Evolutionary conservation across 192 early-diverging fungal genomes (phyloP), one percentile per base, ranked within the genome.

Genomic region (Rhizoclosmatium sp.): DNA sequence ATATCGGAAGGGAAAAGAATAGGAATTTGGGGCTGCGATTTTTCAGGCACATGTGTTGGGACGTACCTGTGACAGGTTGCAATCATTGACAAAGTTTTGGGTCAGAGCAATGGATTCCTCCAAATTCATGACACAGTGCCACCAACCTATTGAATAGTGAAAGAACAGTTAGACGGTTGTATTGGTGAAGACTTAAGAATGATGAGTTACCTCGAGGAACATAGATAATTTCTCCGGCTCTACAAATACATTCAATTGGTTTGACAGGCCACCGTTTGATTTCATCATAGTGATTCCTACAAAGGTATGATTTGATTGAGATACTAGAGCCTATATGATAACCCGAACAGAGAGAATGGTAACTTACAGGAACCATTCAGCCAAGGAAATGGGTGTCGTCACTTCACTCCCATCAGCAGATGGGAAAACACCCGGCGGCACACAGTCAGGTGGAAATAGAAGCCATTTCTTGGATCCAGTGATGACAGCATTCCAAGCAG

Each of bases 81-180:
- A 80, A 4, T 72, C 71, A 65, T 85, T 83, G 41, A 93, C 92
- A 84, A 92, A 93, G 80, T 93, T 93, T 76, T 93, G 93, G 9
- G 93, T 93, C 14, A 93, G 70, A 9, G 92, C 93, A 58, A 93
- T 92, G 54, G 85, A 84, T 51, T 88, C 87, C 21, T 90, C 90
- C 41, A 93, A 71, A 65, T 93, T 93, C 68, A 93, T 86, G 60
- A 93, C 93, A 45, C 82, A 85, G 83, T 93, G 93, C 92, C 92
- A 93, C 93, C 93, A 93, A 23, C 85, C 77, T 81, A 54, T 54
- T 12, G 51, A 54, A 16, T 54, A 54, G 5, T 12, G 16, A 7
- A 54, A 54, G 16, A 54, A 16, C 51, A 54, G 9, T 16, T 54
- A 54, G 5, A 54, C 51, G 16, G 51, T 7, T 54, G 5, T 16